Evolutionary conservation across 257 asterid genomes (phyloP).

Genomic region (Penstemon eatonii): DNA sequence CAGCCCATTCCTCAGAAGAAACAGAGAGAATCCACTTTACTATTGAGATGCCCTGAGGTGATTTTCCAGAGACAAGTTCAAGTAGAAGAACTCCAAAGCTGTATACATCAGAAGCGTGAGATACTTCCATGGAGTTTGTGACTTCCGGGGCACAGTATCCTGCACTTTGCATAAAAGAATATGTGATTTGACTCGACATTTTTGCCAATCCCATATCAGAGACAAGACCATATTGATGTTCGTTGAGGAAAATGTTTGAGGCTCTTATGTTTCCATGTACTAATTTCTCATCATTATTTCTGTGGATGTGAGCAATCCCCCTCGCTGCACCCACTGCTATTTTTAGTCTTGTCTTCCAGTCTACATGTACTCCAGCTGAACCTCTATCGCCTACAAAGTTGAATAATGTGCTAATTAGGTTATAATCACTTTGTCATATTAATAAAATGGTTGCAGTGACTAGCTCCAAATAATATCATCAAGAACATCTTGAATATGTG

Average conservation of each 20-base stretch:
- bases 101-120: constrained; percentile 34
- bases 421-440: no score
- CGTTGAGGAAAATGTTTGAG: constrained; percentile 34
- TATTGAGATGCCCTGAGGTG: constrained; percentile 21
- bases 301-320: constrained; percentile 38
- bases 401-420: no score
- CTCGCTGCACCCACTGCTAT: constrained; percentile 13
- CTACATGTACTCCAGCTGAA: constrained; percentile 28
- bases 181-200: no score
- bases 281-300: constrained; percentile 20
- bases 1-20: no score
- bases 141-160: constrained; percentile 9
- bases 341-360: constrained; percentile 36
- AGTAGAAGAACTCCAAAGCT: constrained; percentile 37
- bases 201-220: constrained; percentile 38
- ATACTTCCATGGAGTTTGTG: constrained; percentile 24
- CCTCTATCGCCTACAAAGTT: background rate
- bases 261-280: constrained; percentile 45
- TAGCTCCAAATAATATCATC: constrained; percentile 10
- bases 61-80: constrained; percentile 38
- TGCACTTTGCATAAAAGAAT: no score
- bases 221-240: constrained; percentile 34
- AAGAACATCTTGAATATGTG: background rate
- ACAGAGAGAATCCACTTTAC: no score
- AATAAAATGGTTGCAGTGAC: no score